Evolutionary conservation across 2,329 filamentous ascomycete species (phyloP).

Genomic region (Ceratocystiopsis minuta): DNA sequence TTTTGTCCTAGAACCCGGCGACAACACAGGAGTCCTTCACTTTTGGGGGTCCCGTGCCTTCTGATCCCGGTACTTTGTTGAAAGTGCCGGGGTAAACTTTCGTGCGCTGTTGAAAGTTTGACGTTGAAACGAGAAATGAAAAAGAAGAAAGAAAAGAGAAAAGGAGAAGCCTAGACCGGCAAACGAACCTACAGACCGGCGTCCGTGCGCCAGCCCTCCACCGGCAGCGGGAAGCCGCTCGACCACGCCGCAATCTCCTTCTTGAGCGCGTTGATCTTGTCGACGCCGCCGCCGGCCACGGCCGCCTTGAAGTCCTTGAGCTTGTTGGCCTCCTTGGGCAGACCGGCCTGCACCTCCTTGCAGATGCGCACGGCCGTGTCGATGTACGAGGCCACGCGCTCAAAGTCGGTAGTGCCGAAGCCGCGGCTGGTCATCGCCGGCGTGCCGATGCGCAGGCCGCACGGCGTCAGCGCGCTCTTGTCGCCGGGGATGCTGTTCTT

Average conservation of each 20-base stretch:
- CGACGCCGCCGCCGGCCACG: conserved; percentile 59
- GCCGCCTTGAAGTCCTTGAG: conserved; percentile 98
- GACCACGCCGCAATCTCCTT: conserved; percentile 85
- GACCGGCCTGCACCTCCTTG: conserved; percentile 65
- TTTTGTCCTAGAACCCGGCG: no score
- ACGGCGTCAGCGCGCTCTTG: conserved; percentile 88
- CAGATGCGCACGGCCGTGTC: conserved; percentile 75
- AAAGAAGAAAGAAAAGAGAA: neutral
- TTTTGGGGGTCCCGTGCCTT: no score
- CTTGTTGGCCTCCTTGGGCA: conserved; percentile 97
- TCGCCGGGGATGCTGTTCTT: conserved; percentile 98
- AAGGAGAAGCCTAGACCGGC: neutral
- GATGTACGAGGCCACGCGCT: conserved; percentile 77
- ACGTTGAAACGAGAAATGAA: neutral
- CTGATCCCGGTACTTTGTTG: neutral
- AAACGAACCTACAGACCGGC: conserved; percentile 31
- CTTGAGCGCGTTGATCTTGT: conserved; percentile 68
- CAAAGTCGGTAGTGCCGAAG: conserved; percentile 83
- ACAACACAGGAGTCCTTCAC: no score
- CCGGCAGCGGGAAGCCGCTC: conserved; percentile 77
- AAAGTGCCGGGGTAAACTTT: neutral
- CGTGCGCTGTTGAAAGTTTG: no score
- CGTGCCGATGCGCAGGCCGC: conserved; percentile 87
- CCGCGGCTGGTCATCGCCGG: conserved; percentile 95
- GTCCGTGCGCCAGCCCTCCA: conserved; percentile 51